Base-by-base conservation (phyloP, 2,329 filamentous ascomycete genomes). In the Ceratocystis huliohia region DNA sequence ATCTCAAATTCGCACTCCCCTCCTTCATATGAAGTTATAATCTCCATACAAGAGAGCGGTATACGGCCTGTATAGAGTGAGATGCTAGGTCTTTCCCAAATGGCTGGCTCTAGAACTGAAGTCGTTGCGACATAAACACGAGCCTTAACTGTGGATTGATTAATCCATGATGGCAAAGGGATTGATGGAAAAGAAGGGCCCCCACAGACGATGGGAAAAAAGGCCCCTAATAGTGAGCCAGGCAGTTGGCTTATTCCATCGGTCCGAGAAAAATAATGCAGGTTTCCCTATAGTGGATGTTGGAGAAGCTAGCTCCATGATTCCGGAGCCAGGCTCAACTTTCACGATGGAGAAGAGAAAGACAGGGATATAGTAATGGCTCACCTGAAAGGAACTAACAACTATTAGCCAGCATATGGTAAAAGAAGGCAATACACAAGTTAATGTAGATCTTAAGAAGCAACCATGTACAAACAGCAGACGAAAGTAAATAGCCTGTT, bases 231-330 rank as follows among this genome's bases (percentile, higher is more conserved):
- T 22, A 48, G 13, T 25, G 8, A 8, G 25, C 20, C 17, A 48
- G n/a, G 25, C 20, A 30, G 33, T 57, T 5, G 37, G 41, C 25
- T 50, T 57, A 30, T 57, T 57, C 53, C 53, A 57, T 57, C 53
- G 25, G 53, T 57, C 53, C 53, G 53, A 28, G 10, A 57, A 50
- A 57, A 30, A 57, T 20, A 33, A 33, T 15, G 25, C 53, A 15
- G 10, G 22, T 4, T 57, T 57, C 8, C 33, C 17, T 57, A n/a
- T 15, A 22, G 7, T 57, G 22, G 53, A 17, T 57, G 53, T 63
- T 63, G 61, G 61, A 63, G 61, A 63, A 63, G 37, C 37, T 46
- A 33, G 41, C 45, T 63, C 61, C 61, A 48, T 63, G 61, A 63
- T 63, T 63, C 61, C 61, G 61, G 61, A 63, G 41, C 53, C 53